Evolutionary conservation across 2,329 filamentous ascomycete genomes (phyloP), one percentile per base, ranked within the genome.

Genomic region (Diplodia scrobiculata): DNA sequence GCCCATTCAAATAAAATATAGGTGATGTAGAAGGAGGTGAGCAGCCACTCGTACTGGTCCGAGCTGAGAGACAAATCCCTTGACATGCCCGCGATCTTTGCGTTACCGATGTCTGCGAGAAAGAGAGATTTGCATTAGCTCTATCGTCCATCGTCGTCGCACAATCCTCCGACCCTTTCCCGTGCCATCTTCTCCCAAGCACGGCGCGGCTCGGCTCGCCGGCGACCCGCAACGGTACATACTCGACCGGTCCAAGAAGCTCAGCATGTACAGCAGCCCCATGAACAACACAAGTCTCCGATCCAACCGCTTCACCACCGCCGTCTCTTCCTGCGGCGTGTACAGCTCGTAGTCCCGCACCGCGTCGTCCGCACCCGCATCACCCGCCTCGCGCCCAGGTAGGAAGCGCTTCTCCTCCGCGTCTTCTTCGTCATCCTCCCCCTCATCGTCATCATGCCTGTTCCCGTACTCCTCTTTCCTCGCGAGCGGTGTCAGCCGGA

Each of bases 161-260:
- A 25, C 25, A 25, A 25, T 25, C 25, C 25, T 25, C 25, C 4
- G 25, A 13, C 17, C 14, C n/a, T 17, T 59, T 21, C 5, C 54
- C 21, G 19, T 36, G 6, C 11, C 21, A 21, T 6, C 14, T 13
- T 7, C 10, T 47, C 19, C 6, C 45, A 65, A 27, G 17, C 41
- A n/a, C 17, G 17, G 41, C n/a, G 41, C 6, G 17, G 6, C 38
- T 41, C 6, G 17, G 6, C 38, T 41, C 17, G 38, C 38, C n/a
- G 0, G 47, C 21, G n/a, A 25, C 4, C 21, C 9, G n/a, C 48
- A 65, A 66, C 48, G 17, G 69, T 10, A 60, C 75, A 71, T 81
- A 92, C 91, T 96, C 19, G 91, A 93, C 70, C 92, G 84, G 76
- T 97, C 92, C 70, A 97, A 79, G 74, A 96, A 97, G 69, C 88